Base-by-base conservation (phyloP, 179 eudicot species). In the Silene coronaria region DNA sequence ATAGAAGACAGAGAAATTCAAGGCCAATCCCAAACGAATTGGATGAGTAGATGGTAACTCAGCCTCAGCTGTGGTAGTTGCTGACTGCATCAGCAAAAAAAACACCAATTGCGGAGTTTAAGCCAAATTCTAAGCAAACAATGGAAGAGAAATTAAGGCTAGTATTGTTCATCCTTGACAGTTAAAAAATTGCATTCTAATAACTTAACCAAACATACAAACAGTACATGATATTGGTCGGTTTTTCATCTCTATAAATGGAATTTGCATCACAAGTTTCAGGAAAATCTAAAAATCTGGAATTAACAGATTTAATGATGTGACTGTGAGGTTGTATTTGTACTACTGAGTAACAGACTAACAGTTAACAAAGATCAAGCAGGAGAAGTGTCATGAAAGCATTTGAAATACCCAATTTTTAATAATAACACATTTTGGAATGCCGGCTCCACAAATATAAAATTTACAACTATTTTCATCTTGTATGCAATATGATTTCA, bases 1-100 rank as follows among this genome's bases (percentile, higher is more conserved):
- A 70, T 86, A 86, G 79, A 88, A 88, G 75, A 88, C 88, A 0
- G 91, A 86, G 79, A 86, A 88, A 75, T 88, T 88, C 74, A 86
- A 70, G 38, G 87, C 89, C 75, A 86, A 72, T 67, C 91, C 89
- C 72, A 88, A 81, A 7, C 91, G 87, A 21, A 86, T 84, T 21
- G 89, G 88, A 67, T 88, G 89, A 32, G 88, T 86, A 32, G 91
- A 81, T 36, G 89, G 74, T 45, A 88, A 80, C 22, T 86, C 88
- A 8, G 84, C 77, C 27, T 76, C 80, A 30, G 91, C 89, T 45
- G 84, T 38, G 23, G 83, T 72, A 64, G 83, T 74, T 62, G 89
- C 92, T 75, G 85, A 83, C 90, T 89, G 78, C 65, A 81, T 72
- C 70, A 57, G 32, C 24, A 67, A 5, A 26, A 59, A 3, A 34